Evolutionary conservation across 352 stramenopile genomes (phyloP).

Genomic region (Paralagenidium karlingii): DNA sequence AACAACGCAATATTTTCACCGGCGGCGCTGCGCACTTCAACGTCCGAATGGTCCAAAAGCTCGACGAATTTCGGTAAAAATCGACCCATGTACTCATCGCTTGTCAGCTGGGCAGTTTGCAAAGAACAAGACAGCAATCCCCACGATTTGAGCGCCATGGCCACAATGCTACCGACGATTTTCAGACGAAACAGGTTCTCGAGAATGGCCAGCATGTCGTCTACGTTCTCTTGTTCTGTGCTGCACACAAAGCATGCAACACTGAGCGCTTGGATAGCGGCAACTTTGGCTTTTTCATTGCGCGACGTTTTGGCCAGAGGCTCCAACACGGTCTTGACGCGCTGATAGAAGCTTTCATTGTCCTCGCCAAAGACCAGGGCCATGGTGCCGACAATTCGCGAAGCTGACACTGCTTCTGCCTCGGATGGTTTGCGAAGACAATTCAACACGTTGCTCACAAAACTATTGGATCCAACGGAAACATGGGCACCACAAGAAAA

Average conservation of each 20-base stretch:
- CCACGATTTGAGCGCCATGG: conserved; percentile 56
- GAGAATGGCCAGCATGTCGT: conserved; percentile 44
- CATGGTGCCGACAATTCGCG: conserved; percentile 60
- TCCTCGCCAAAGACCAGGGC: conserved; percentile 60
- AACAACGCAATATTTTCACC: conserved; percentile 81
- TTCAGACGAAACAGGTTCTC: conserved; percentile 63
- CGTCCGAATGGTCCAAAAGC: conserved; percentile 63
- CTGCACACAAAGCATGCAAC: conserved; percentile 68
- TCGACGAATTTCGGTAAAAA: conserved; percentile 53
- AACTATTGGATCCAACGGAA: too few relatives aligned
- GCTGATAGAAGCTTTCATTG: conserved; percentile 68
- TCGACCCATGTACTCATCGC: conserved; percentile 21
- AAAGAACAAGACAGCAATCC: conserved; percentile 58
- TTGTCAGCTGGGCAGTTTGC: conserved; percentile 34
- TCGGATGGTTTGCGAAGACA: conserved; percentile 63
- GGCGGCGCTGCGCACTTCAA: conserved; percentile 65
- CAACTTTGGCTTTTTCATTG: conserved; percentile 45
- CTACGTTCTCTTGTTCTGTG: conserved; percentile 60
- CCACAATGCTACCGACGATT: conserved; percentile 45
- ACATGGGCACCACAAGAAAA: too few relatives aligned
- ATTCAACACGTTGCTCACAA: conserved; percentile 50
- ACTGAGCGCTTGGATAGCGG: conserved; percentile 58
- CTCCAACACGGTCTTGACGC: conserved; percentile 50
- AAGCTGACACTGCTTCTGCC: conserved; percentile 42
- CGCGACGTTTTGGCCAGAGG: conserved; percentile 54